Evolutionary conservation across 441 rosid genomes (phyloP).

Genomic region (Euphorbia schlechtendalii): DNA sequence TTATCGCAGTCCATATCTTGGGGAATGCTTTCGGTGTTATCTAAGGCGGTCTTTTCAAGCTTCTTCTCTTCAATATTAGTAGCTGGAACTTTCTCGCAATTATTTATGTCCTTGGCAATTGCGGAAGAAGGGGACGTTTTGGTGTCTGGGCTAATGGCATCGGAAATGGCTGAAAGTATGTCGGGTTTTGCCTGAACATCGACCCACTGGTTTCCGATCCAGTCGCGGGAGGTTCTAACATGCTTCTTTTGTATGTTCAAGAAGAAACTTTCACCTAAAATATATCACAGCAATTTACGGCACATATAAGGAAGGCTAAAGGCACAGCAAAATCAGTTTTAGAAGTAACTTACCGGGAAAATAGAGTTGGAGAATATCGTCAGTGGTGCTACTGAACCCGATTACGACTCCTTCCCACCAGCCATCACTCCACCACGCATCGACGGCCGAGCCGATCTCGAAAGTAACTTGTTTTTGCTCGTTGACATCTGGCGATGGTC

Average conservation of each 20-base stretch:
- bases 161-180: slow-evolving; percentile 48
- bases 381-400: slow-evolving; percentile 25
- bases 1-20: slow-evolving; percentile 26
- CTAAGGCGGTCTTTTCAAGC: slow-evolving; percentile 25
- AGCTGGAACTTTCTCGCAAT: slow-evolving; percentile 20
- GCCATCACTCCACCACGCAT: slow-evolving; percentile 99
- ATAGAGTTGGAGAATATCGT: slow-evolving; percentile 50
- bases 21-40: slow-evolving; percentile 20
- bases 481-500: slow-evolving; percentile 51
- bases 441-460: slow-evolving; percentile 67
- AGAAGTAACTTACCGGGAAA: slow-evolving; percentile 57
- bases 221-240: slow-evolving; percentile 71
- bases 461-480: slow-evolving; percentile 28
- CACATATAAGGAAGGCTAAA: slow-evolving; percentile 4
- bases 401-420: slow-evolving; percentile 97
- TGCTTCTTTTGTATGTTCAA: slow-evolving; percentile 48
- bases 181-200: slow-evolving; percentile 55
- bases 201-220: slow-evolving; percentile 73
- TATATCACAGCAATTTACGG: slow-evolving; percentile 20
- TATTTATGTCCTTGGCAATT: slow-evolving; percentile 33
- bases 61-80: slow-evolving; percentile 33
- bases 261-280: slow-evolving; percentile 65
- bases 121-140: slow-evolving; percentile 40
- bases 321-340: slow-evolving; percentile 6
- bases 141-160: slow-evolving; percentile 33